phyloP scores from a whole-genome alignment of 495 filamentous ascomycete genomes.

The Podospora appendiculata region DNA sequence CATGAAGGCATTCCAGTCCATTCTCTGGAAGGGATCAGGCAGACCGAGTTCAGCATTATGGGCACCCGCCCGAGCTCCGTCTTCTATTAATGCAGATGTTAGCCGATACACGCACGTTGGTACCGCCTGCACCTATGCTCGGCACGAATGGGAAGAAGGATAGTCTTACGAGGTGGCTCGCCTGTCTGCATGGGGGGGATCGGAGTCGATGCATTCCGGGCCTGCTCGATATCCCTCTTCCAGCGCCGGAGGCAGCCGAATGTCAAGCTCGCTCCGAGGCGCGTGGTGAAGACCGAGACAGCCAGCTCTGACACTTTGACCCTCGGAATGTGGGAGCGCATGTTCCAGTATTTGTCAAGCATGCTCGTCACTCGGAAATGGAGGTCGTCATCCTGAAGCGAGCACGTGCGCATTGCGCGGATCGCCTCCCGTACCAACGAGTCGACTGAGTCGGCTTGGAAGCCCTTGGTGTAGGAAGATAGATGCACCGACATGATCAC shows the following conservation, averaged over 20 bases:
- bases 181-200: background rate
- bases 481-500: slow-evolving; percentile 33
- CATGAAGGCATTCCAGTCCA: slow-evolving; percentile 38
- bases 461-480: slow-evolving; percentile 21
- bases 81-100: background rate
- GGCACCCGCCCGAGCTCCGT: slow-evolving; percentile 4
- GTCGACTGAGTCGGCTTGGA: slow-evolving; percentile 12
- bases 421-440: slow-evolving; percentile 15
- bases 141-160: background rate
- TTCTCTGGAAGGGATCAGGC: slow-evolving; percentile 24
- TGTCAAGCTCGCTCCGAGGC: slow-evolving; percentile 30
- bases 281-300: slow-evolving; percentile 22
- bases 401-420: slow-evolving; percentile 13
- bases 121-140: background rate
- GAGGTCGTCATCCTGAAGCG: slow-evolving; percentile 23
- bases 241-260: slow-evolving; percentile 33
- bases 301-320: slow-evolving; percentile 6
- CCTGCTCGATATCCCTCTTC: slow-evolving; percentile 27
- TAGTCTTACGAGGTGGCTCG: slow-evolving; percentile 9
- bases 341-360: slow-evolving; percentile 26
- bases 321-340: slow-evolving; percentile 11
- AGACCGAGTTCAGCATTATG: slow-evolving; percentile 14
- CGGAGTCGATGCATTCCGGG: slow-evolving; percentile 10
- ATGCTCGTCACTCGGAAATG: slow-evolving; percentile 26
- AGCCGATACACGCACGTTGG: background rate